These are phyloP conservation scores for Murraya koenigii DNA, from an alignment of 345 rosid genomes.

Conservation along the genomic window DNA sequence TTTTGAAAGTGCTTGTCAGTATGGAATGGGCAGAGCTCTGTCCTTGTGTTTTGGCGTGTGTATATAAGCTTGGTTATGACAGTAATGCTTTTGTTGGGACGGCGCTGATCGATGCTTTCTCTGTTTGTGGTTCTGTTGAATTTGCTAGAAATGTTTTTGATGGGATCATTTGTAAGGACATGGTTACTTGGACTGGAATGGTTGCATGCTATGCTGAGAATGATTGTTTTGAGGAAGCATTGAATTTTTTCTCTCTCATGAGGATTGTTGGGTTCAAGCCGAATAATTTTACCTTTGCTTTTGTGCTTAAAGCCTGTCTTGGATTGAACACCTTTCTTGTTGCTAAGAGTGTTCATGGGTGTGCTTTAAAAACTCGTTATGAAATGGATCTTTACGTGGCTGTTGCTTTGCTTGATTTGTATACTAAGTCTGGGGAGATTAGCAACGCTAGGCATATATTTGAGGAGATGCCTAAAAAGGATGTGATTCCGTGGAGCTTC, in stretches of 20 bases:
- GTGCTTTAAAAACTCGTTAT: slow-evolving; percentile 51
- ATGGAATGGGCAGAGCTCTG: slow-evolving; percentile 48
- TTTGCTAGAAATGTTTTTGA: slow-evolving; percentile 59
- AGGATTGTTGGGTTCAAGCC: slow-evolving; percentile 61
- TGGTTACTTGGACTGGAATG: slow-evolving; percentile 89
- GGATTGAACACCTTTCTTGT: slow-evolving; percentile 46
- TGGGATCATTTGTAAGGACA: slow-evolving; percentile 58
- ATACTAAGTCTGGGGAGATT: slow-evolving; percentile 44
- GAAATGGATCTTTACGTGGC: slow-evolving; percentile 57
- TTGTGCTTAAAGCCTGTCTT: slow-evolving; percentile 70
- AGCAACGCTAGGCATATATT: slow-evolving; percentile 50
- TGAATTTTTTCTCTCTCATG: slow-evolving; percentile 53
- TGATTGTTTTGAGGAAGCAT: slow-evolving; percentile 48
- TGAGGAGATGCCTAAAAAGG: slow-evolving; percentile 65
- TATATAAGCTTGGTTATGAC: slow-evolving; percentile 65
- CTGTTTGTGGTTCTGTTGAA: slow-evolving; percentile 50
- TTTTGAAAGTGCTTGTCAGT: slow-evolving; percentile 58
- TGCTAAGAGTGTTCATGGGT: slow-evolving; percentile 71
- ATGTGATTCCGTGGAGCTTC: slow-evolving; percentile 89
- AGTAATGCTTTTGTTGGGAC: slow-evolving; percentile 74
- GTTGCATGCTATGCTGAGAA: slow-evolving; percentile 72
- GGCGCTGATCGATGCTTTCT: slow-evolving; percentile 68
- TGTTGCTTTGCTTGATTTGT: slow-evolving; percentile 72
- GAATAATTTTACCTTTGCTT: slow-evolving; percentile 55
- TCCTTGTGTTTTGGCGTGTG: slow-evolving; percentile 55